Evolutionary conservation across 805 yeast genomes (phyloP).

Genomic region (Torulaspora maleeae): DNA sequence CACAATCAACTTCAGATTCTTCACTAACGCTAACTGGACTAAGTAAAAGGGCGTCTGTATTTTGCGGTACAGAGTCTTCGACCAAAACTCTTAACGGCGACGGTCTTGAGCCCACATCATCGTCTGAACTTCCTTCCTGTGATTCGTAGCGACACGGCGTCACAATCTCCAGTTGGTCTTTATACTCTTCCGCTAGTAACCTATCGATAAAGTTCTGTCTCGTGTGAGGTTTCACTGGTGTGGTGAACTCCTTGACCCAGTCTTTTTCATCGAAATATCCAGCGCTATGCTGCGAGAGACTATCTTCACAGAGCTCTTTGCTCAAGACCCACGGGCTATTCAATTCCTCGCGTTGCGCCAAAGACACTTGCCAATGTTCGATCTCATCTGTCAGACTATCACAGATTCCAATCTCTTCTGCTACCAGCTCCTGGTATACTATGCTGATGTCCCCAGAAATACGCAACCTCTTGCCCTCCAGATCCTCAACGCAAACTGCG

Average conservation of each 20-base stretch:
- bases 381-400: conserved; percentile 32
- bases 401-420: conserved; percentile 25
- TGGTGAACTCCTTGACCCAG: not conserved
- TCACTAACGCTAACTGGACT: not conserved
- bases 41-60: not conserved
- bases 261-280: not conserved
- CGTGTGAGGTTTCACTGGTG: not conserved
- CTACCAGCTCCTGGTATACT: conserved; percentile 32
- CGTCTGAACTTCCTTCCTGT: not conserved
- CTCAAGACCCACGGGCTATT: conserved; percentile 36
- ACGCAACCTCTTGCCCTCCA: conserved; percentile 28
- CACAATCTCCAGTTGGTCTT: conserved; percentile 20
- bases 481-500: conserved; percentile 21
- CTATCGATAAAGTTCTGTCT: conserved; percentile 16
- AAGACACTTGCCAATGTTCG: conserved; percentile 36
- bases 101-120: not conserved
- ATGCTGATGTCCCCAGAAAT: conserved; percentile 28
- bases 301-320: not conserved
- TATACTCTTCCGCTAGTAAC: conserved; percentile 17
- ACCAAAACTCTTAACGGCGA: not conserved
- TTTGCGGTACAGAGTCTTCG: not conserved
- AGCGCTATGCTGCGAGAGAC: conserved; percentile 2
- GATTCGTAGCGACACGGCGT: conserved; percentile 16
- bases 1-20: not conserved
- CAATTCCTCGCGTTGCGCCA: conserved; percentile 26